Evolutionary conservation across 306 rosid species (phyloP).

Genomic region (Arachis hypogaea): DNA sequence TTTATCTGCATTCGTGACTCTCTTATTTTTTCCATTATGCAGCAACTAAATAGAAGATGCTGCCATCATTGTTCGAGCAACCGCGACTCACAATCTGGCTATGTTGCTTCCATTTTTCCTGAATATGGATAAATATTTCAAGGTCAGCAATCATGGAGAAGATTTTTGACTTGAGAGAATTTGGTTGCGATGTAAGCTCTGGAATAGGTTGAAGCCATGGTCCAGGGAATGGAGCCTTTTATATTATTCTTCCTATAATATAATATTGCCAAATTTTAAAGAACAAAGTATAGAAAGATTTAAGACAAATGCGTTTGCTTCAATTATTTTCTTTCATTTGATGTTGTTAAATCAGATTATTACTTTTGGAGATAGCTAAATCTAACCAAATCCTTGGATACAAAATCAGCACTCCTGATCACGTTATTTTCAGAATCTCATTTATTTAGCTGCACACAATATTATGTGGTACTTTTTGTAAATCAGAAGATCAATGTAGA

Average conservation of each 20-base stretch:
- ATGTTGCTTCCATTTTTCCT: constrained; percentile 95
- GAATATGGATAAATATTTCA: constrained; percentile 91
- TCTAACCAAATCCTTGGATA: too few species aligned
- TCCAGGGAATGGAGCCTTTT: constrained; percentile 76
- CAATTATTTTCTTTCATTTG: constrained; percentile 51
- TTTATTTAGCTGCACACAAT: too few species aligned
- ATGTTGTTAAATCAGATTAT: constrained; percentile 31
- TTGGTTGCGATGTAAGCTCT: constrained; percentile 96
- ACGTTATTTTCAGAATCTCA: too few species aligned
- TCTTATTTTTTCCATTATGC: constrained; percentile 88
- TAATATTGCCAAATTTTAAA: constrained; percentile 44
- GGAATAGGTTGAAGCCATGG: constrained; percentile 76
- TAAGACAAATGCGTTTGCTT: constrained; percentile 39
- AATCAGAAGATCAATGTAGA: too few species aligned
- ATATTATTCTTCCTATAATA: constrained; percentile 48
- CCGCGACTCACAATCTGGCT: constrained; percentile 91
- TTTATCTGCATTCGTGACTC: constrained; percentile 65
- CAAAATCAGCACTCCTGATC: too few species aligned
- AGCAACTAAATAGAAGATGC: constrained; percentile 88
- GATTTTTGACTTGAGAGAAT: constrained; percentile 94
- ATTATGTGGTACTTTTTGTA: too few species aligned
- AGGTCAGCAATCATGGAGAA: constrained; percentile 99
- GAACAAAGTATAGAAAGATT: constrained; percentile 10
- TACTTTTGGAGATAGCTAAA: too few species aligned
- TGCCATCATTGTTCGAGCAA: constrained; percentile 93